Percentiles rank a stretch among this genome's conserved stretches.
These are phyloP conservation scores for Candida pseudoglaebosa DNA, from an alignment of 805 yeast genomes.

Conservation along the genomic window DNA sequence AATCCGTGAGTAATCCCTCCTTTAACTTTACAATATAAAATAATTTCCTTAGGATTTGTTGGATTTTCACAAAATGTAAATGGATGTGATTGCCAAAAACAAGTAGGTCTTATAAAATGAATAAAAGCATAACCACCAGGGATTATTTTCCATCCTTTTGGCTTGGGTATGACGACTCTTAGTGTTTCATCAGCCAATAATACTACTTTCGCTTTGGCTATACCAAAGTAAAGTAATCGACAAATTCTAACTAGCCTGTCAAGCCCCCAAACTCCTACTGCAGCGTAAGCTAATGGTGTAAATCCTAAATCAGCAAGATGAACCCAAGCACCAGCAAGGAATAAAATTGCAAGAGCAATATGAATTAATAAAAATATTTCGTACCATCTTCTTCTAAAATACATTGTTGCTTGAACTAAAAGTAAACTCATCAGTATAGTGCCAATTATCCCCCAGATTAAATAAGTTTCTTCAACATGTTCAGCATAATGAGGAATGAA, in stretches of 20 bases:
- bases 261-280: constrained; percentile 65
- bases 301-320: constrained; percentile 44
- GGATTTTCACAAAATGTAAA: constrained; percentile 41
- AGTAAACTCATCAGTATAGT: constrained; percentile 29
- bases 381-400: constrained; percentile 44
- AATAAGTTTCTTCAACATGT: too few relatives aligned
- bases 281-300: constrained; percentile 40
- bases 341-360: constrained; percentile 48
- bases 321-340: constrained; percentile 44
- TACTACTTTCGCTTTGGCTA: constrained; percentile 43
- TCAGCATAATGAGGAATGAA: too few relatives aligned
- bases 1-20: constrained; percentile 27
- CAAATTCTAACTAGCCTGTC: constrained; percentile 59
- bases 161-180: constrained; percentile 47
- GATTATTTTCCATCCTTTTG: constrained; percentile 49
- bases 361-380: constrained; percentile 57
- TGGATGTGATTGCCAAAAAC: constrained; percentile 69
- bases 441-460: too few relatives aligned
- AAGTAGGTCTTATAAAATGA: constrained; percentile 40
- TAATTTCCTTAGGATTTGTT: constrained; percentile 16
- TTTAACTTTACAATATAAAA: constrained; percentile 31
- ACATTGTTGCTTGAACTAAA: constrained; percentile 39
- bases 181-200: constrained; percentile 44
- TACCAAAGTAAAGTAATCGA: constrained; percentile 59
- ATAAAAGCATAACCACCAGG: constrained; percentile 66